Base-by-base conservation (phyloP, 345 rosid species). In the Hibiscus mutabilis region DNA sequence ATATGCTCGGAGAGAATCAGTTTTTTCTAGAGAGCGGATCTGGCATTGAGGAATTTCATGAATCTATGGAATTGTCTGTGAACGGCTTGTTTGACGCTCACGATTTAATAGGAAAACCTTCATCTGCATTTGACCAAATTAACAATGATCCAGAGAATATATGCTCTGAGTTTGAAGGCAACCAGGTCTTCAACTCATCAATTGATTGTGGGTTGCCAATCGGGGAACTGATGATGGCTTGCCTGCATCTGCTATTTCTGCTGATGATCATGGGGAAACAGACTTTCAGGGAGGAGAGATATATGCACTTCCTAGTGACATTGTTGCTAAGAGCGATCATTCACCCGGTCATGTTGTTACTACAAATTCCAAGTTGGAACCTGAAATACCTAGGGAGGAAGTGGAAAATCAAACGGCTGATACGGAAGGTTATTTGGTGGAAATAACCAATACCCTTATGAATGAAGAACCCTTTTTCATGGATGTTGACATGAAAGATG, bases 401-500 rank as follows among this genome's bases (percentile, higher is more conserved):
- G 67, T 75, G 35, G 83, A 83, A 80, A 60, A 77, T 76, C 73
- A 71, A 21, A 70, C 71, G 60, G 74, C 62, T 73, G 74, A 68
- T 56, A 76, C 86, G 31, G 88, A 83, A 79, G 76, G 79, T 72
- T 87, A 71, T 82, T 84, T 87, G 70, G 88, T 81, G 60, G 90
- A 88, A 62, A 76, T 91, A 61, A 83, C 89, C 53, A 80, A 75
- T 74, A 81, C 89, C 67, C 87, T 91, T 77, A 73, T 85, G 55
- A 74, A 82, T 42, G 91, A 86, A 13, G 83, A 77, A 70, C 82
- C 81, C 49, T 47, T 77, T 15, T 78, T 84, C 69, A 76, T 84
- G 79, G 86, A 87, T 70, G 84, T 67, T 65, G 88, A 82, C 77
- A 87, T 78, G 14, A 85, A 89, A 84, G 89, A 86, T 69, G 76